phyloP scores from a whole-genome alignment of 371 early-diverging fungal species.

The Mortierella sp. region DNA sequence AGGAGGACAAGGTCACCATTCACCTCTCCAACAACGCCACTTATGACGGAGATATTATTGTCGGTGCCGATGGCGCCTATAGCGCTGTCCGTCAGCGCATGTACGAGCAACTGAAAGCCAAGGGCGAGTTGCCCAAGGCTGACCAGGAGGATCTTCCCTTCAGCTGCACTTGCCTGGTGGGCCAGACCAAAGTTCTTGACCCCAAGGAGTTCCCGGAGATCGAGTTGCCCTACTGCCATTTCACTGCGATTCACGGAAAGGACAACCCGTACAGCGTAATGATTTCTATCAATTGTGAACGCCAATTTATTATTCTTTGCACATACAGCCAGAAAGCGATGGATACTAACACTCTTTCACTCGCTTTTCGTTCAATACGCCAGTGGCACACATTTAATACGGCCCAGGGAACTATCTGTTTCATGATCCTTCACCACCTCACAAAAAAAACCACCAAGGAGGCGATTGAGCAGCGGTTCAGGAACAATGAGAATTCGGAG shows the following conservation, averaged over 20 bases:
- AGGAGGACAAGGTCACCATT: neutral
- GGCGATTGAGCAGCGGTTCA: neutral
- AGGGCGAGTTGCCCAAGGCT: neutral
- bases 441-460: neutral
- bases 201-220: slow-evolving; percentile 8
- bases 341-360: too few species aligned
- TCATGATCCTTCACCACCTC: neutral
- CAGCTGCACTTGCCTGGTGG: slow-evolving; percentile 17
- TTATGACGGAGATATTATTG: slow-evolving; percentile 10
- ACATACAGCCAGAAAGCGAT: too few species aligned
- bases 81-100: slow-evolving; percentile 16
- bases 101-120: neutral
- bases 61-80: slow-evolving; percentile 24
- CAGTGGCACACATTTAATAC: neutral
- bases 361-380: neutral
- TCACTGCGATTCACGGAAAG: neutral
- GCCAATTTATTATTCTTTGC: too few species aligned
- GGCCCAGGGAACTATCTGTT: neutral
- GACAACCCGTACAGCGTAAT: neutral
- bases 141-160: slow-evolving; percentile 6
- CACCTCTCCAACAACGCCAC: slow-evolving; percentile 7
- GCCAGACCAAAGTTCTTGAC: slow-evolving; percentile 4
- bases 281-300: too few species aligned
- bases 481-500: neutral
- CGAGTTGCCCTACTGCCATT: neutral